phyloP scores from a whole-genome alignment of 2,329 filamentous ascomycete species.

The Exutisphaerella laricina region DNA sequence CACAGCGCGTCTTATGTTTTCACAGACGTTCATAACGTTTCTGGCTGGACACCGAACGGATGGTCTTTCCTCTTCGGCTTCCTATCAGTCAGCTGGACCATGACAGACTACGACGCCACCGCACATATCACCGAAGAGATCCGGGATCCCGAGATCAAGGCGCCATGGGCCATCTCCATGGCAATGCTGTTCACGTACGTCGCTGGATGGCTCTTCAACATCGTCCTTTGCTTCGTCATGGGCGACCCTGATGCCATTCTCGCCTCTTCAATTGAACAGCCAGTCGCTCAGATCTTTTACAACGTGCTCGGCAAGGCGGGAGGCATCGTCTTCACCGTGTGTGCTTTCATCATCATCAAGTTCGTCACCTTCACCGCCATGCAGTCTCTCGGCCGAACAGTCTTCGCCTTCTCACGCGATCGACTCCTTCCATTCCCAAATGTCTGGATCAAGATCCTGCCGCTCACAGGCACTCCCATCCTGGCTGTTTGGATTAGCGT shows the following conservation, averaged over 20 bases:
- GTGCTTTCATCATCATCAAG: conserved; percentile 53
- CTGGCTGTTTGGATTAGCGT: conserved; percentile 53
- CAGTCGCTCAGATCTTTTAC: conserved; percentile 53
- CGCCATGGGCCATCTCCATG: conserved; percentile 52
- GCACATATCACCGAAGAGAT: conserved; percentile 51
- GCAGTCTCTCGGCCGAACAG: conserved; percentile 49
- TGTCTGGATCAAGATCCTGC: conserved; percentile 48
- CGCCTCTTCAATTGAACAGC: conserved; percentile 44
- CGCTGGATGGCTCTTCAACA: conserved; percentile 53
- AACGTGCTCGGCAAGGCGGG: conserved; percentile 51
- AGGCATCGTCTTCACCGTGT: conserved; percentile 52
- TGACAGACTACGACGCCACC: conserved; percentile 52
- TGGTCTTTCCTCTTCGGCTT: conserved; percentile 58
- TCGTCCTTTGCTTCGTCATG: conserved; percentile 55
- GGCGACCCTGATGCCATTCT: conserved; percentile 47
- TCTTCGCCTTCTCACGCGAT: conserved; percentile 54
- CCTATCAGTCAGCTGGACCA: conserved; percentile 55
- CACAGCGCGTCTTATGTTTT: conserved; percentile 51
- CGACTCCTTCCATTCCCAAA: conserved; percentile 44
- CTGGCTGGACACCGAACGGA: conserved; percentile 51
- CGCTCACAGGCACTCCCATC: conserved; percentile 47
- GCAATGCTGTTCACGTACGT: conserved; percentile 54
- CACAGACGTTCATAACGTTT: conserved; percentile 47
- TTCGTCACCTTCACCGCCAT: conserved; percentile 56
- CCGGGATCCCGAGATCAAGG: conserved; percentile 46